Conservation (phyloP, 2,329 filamentous ascomycete genomes). For the Ilyonectria sp. region DNA sequence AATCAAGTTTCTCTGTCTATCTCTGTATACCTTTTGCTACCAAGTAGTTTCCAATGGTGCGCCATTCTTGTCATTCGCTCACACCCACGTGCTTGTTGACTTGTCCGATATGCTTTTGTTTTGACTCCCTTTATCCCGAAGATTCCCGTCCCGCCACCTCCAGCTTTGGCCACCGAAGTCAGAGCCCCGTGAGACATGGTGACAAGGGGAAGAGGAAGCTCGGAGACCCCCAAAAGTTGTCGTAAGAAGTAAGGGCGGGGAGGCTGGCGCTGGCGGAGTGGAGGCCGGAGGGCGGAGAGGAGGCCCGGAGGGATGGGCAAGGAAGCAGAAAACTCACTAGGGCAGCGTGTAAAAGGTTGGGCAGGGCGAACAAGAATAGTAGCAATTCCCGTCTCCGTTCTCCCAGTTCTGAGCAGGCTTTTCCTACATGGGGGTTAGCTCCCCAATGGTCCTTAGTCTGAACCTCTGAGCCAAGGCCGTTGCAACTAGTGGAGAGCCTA, state of each 20-base stretch:
- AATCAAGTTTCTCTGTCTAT: neutral
- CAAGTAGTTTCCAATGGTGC: neutral
- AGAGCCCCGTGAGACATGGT: neutral
- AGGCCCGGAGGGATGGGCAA: neutral
- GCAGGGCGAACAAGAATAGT: slow-evolving; percentile 27
- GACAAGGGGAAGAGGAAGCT: slow-evolving; percentile 3
- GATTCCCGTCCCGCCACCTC: slow-evolving; percentile 21
- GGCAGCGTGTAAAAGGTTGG: slow-evolving; percentile 4
- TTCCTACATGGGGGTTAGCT: slow-evolving; percentile 23
- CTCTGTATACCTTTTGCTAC: slow-evolving; percentile 5
- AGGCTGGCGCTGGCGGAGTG: neutral
- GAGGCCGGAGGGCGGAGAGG: slow-evolving; percentile 2
- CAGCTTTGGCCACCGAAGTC: neutral
- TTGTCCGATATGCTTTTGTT: neutral
- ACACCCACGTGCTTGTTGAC: neutral
- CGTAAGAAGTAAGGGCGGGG: neutral
- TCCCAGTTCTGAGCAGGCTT: slow-evolving; percentile 18
- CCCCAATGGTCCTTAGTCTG: slow-evolving; percentile 11
- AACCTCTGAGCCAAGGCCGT: slow-evolving; percentile 21
- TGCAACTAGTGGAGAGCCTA: slow-evolving; percentile 13
- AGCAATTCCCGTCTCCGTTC: slow-evolving; percentile 13
- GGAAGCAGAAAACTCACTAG: slow-evolving; percentile 6
- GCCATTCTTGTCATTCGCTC: neutral
- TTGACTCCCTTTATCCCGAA: slow-evolving; percentile 11
- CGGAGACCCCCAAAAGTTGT: neutral